A percentile compares a stretch with the other conserved stretches of the same genome.
Evolutionary conservation across 495 filamentous ascomycete species (phyloP).

Genomic region (Aspergillus bertholletiae): DNA sequence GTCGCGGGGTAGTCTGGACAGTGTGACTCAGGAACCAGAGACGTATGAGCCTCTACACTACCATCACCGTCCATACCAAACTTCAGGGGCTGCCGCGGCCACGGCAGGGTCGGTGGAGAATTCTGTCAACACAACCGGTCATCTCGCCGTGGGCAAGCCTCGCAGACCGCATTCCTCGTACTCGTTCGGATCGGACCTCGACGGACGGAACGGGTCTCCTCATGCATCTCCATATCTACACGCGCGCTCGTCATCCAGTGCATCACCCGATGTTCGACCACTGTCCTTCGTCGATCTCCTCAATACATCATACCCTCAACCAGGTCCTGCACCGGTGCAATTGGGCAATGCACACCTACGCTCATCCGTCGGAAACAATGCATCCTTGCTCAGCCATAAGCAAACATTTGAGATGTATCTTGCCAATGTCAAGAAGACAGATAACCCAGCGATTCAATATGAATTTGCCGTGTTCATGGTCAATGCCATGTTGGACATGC

Average conservation of each 20-base stretch:
- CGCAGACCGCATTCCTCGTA: conserved; percentile 69
- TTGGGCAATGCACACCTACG: conserved; percentile 70
- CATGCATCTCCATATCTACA: conserved; percentile 45
- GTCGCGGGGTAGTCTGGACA: conserved; percentile 40
- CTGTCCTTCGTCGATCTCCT: conserved; percentile 83
- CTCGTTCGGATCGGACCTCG: conserved; percentile 64
- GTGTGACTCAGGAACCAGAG: conserved; percentile 30
- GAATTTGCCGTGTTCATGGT: conserved; percentile 95
- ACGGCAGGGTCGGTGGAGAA: conserved; percentile 21
- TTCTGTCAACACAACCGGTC: conserved; percentile 39
- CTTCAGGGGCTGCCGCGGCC: conserved; percentile 5
- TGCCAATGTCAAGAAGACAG: conserved; percentile 93
- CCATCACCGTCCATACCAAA: conserved; percentile 42
- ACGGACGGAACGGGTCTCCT: conserved; percentile 59
- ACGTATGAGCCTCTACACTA: conserved; percentile 47
- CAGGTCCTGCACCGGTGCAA: conserved; percentile 67
- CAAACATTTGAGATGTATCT: conserved; percentile 98
- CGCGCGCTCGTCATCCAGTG: conserved; percentile 51
- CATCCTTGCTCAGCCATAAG: conserved; percentile 81
- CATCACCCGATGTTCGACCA: conserved; percentile 73
- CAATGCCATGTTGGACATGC: conserved; percentile 70
- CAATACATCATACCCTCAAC: conserved; percentile 85
- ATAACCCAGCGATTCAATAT: conserved; percentile 82
- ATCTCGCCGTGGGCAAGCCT: conserved; percentile 54
- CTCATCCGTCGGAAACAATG: conserved; percentile 77